These are phyloP conservation scores for Mariannaea sp. DNA, from an alignment of 2,329 filamentous ascomycete species.

Conservation along the genomic window DNA sequence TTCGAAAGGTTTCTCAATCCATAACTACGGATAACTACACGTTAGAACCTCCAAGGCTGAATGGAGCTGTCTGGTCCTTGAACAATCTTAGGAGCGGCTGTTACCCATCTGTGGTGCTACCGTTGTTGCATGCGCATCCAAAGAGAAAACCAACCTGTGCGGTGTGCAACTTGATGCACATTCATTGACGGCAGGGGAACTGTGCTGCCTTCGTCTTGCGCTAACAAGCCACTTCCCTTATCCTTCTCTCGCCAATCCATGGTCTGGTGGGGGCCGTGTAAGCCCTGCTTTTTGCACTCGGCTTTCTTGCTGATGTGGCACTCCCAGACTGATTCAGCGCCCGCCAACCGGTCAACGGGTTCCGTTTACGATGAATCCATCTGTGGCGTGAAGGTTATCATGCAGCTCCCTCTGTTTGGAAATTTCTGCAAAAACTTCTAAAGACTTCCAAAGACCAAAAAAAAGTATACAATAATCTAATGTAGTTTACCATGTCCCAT, in stretches of 20 bases:
- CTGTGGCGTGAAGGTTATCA: slow-evolving; percentile 13
- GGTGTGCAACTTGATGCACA: background rate
- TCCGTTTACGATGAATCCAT: background rate
- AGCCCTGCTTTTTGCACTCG: slow-evolving; percentile 10
- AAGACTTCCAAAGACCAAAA: background rate
- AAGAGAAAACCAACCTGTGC: background rate
- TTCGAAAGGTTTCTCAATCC: slow-evolving; percentile 5
- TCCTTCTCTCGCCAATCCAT: slow-evolving; percentile 24
- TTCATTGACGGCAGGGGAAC: background rate
- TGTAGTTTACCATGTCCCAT: too few relatives aligned
- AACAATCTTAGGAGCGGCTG: slow-evolving; percentile 14
- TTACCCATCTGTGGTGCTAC: slow-evolving; percentile 4
- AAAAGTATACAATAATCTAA: too few relatives aligned
- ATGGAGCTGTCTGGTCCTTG: slow-evolving; percentile 18
- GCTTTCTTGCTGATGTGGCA: slow-evolving; percentile 22
- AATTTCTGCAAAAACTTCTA: too few relatives aligned
- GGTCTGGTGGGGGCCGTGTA: slow-evolving; percentile 28
- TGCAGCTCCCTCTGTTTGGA: slow-evolving; percentile 8
- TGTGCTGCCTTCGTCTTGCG: background rate
- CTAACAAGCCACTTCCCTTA: slow-evolving; percentile 19
- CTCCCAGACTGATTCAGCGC: slow-evolving; percentile 6
- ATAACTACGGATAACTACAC: background rate
- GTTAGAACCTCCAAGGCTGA: slow-evolving; percentile 8
- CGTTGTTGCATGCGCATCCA: slow-evolving; percentile 8
- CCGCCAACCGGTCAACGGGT: background rate